Evolutionary conservation across 2,329 filamentous ascomycete genomes (phyloP), one percentile per base, ranked within the genome.

Genomic region (Fusarium cicatricum): DNA sequence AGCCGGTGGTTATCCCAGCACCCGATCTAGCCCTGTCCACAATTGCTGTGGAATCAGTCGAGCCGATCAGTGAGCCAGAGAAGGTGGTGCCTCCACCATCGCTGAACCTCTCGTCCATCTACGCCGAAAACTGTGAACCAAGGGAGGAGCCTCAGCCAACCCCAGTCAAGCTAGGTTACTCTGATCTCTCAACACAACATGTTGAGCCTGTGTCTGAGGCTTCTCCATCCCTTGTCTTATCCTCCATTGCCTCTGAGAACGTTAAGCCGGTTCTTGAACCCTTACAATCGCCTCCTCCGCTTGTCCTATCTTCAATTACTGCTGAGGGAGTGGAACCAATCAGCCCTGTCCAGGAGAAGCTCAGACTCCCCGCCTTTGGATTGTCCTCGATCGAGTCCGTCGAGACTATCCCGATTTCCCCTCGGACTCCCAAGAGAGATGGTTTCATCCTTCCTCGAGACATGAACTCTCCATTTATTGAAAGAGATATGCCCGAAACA

Each of bases 401-500:
- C 8, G 77, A 80, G 47, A 82, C 77, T 4, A 75, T 78, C 41
- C 81, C 80, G 7, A 62, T 78, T n/a, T 72, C 75, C 34, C 75
- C 78, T 17, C 78, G 80, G 52, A 85, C 79, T 61, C 82, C 81
- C 1, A 81, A 78, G 72, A 77, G 82, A 52, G 80, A 85, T 60
- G 85, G 73, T 1, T 83, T 87, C 58, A 82, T 87, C 52, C 77
- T 87, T 17, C 80, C 84, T 1, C 77, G 77, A 15, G 82, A 84
- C 34, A 68, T 74, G 48, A 66, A 70, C 14, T 68, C 68, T 10
- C 65, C 71, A 10, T 69, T 71, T 23, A 59, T 60, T 11, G 70
- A 70, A 21, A 66, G 65, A 26, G 64, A 70, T n/a, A 57, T 66
- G 11, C 76, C 80, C 15, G 66, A 74, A 52, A 77, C 77, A 16